These are phyloP conservation scores for Kappamyces sp. DNA, from an alignment of 192 early-diverging fungal species.

Conservation along the genomic window DNA sequence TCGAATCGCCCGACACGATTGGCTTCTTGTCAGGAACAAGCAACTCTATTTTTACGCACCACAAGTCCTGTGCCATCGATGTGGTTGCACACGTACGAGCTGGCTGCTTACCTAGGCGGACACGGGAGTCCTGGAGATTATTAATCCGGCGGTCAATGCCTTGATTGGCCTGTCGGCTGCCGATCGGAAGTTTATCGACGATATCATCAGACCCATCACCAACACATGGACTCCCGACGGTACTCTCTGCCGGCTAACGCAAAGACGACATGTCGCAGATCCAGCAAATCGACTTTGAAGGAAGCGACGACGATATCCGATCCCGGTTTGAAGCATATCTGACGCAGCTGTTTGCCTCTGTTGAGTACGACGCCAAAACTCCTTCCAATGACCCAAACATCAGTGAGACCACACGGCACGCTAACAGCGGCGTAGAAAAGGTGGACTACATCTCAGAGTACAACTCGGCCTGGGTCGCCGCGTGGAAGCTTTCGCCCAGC, in stretches of 20 bases:
- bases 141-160: slow-evolving; percentile 51
- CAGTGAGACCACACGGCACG: not conserved
- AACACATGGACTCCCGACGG: slow-evolving; percentile 51
- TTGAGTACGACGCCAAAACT: not conserved
- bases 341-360: slow-evolving; percentile 55
- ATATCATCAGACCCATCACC: slow-evolving; percentile 62
- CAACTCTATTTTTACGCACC: slow-evolving; percentile 73
- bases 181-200: slow-evolving; percentile 73
- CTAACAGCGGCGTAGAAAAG: slow-evolving; percentile 20
- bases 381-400: slow-evolving; percentile 18
- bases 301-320: slow-evolving; percentile 74
- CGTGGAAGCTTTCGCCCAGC: slow-evolving; percentile 63
- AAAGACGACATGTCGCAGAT: slow-evolving; percentile 42
- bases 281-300: slow-evolving; percentile 62
- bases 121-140: slow-evolving; percentile 63
- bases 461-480: slow-evolving; percentile 53
- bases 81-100: slow-evolving; percentile 66
- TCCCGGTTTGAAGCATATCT: slow-evolving; percentile 71
- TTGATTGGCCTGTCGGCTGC: slow-evolving; percentile 57
- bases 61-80: slow-evolving; percentile 65
- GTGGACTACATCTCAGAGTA: slow-evolving; percentile 60
- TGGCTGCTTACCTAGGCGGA: slow-evolving; percentile 51
- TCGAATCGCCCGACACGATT: slow-evolving; percentile 56
- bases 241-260: slow-evolving; percentile 20
- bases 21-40: slow-evolving; percentile 73